Evolutionary conservation across 2,329 filamentous ascomycete species (phyloP), one percentile per base, ranked within the genome.

Genomic region (Phialocephala sp.): DNA sequence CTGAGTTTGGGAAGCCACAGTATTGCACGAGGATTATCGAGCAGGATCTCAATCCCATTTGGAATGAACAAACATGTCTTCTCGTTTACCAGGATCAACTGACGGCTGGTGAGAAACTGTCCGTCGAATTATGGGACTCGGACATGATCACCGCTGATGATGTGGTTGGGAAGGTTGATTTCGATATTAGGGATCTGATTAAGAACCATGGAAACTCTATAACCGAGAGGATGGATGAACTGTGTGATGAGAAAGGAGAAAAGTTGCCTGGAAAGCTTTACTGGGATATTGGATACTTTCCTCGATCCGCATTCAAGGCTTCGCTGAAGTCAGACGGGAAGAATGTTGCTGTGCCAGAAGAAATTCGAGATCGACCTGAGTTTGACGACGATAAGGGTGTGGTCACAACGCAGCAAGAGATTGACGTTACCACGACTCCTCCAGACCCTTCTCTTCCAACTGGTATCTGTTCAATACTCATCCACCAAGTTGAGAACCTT

Each of bases 271-370:
- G 68, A 15, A 61, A 61, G 8, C 43, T 69, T 1, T 68, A 68
- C 22, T 69, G 68, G 68, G 68, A 69, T 18, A 69, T 69, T 63
- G 68, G 68, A n/a, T 66, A 68, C 37, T 69, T 69, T 55, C 66
- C 68, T 36, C 54, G 66, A 14, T 58, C 68, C 5, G 56, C 37
- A 20, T 69, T 69, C 60, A 69, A 68, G 27, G 59, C 59, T 2
- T 69, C 68, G 0, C 65, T 69, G 66, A 62, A 59, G 57, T 66
- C 66, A 1, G 61, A 68, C 41, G 68, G 68, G 4, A 63, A 64
- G 37, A 64, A 69, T 41, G 59, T 68, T 18, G 56, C 59, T 22
- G 39, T 69, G 15, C 68, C 68, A 9, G 59, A 65, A 8, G 61
- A 63, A 15, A 69, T 69, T 37, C 47, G 68, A 24, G 37, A 69